phyloP scores from a whole-genome alignment of 192 early-diverging fungal genomes.

The Geosiphon pyriformis region DNA sequence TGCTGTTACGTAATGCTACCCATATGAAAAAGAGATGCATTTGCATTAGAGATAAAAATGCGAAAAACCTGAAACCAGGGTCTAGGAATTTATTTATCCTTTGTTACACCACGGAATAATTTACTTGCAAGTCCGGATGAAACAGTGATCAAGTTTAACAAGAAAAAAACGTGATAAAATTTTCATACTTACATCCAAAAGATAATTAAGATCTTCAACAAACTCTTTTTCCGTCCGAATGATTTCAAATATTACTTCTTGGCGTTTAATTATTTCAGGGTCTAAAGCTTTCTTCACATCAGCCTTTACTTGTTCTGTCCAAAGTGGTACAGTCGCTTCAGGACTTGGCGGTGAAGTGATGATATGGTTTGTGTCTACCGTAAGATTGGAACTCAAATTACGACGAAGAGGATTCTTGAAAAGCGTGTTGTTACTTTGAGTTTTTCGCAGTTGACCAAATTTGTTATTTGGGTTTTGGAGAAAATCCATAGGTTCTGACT shows the following conservation, averaged over 20 bases:
- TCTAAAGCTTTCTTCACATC: constrained; percentile 2
- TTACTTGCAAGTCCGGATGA: too few relatives aligned
- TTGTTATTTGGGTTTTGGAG: too few relatives aligned
- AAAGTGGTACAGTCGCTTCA: neutral
- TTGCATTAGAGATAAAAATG: neutral
- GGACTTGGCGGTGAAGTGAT: constrained; percentile 4
- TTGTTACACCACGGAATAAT: too few relatives aligned
- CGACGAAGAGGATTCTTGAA: neutral
- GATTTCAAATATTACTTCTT: constrained; percentile 20
- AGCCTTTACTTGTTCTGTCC: constrained; percentile 17
- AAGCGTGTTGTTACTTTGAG: neutral
- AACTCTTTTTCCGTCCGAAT: constrained; percentile 18
- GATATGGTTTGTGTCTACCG: neutral
- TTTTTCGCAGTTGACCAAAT: neutral
- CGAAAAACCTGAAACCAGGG: too few relatives aligned
- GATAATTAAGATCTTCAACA: constrained; percentile 8
- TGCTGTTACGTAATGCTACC: constrained; percentile 9
- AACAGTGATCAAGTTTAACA: too few relatives aligned
- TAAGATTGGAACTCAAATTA: neutral
- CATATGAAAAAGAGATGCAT: neutral
- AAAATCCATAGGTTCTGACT: too few relatives aligned
- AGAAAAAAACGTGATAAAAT: neutral
- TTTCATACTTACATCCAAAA: constrained; percentile 5
- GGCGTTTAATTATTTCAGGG: constrained; percentile 6
- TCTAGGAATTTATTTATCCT: too few relatives aligned